Percentiles rank a stretch among this genome's conserved stretches.
These are phyloP conservation scores for Aureobasidium sp. DNA, from an alignment of 2,329 filamentous ascomycete species.

Conservation along the genomic window DNA sequence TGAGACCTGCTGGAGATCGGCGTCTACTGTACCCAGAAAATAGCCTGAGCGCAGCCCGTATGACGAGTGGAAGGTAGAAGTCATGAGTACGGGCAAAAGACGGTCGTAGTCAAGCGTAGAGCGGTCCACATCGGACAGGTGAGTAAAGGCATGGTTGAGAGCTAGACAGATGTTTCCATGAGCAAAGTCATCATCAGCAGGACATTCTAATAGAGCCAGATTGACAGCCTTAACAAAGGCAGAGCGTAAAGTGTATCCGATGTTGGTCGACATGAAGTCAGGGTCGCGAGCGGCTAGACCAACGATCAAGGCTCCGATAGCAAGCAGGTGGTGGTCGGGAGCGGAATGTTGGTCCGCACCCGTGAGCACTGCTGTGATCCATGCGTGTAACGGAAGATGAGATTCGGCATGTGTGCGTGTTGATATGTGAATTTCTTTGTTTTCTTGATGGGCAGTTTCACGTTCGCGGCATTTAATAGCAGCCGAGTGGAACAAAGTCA, in stretches of 20 bases:
- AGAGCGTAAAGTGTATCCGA: slow-evolving; percentile 60
- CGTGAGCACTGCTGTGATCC: slow-evolving; percentile 49
- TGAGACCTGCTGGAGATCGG: slow-evolving; percentile 52
- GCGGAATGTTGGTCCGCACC: slow-evolving; percentile 53
- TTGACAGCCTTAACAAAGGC: slow-evolving; percentile 69
- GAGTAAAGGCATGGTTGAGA: slow-evolving; percentile 66
- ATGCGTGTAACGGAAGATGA: slow-evolving; percentile 39
- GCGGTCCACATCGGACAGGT: slow-evolving; percentile 54
- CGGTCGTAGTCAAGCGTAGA: slow-evolving; percentile 54
- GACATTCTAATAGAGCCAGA: slow-evolving; percentile 56
- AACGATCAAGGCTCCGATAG: slow-evolving; percentile 68
- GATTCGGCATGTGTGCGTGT: slow-evolving; percentile 23
- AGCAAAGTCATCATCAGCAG: slow-evolving; percentile 41
- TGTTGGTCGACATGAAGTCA: slow-evolving; percentile 51
- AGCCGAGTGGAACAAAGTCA: slow-evolving; percentile 65
- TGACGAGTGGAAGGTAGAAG: slow-evolving; percentile 56
- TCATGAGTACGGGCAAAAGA: slow-evolving; percentile 61
- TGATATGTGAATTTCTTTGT: slow-evolving; percentile 14
- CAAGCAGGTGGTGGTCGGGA: slow-evolving; percentile 76
- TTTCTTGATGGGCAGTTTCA: slow-evolving; percentile 29
- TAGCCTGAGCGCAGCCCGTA: slow-evolving; percentile 70
- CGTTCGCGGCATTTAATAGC: slow-evolving; percentile 47
- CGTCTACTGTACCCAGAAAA: slow-evolving; percentile 61
- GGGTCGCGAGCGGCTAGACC: slow-evolving; percentile 60
- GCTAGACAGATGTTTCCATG: slow-evolving; percentile 53